Conservation (phyloP, 164 flowering plant species). For the Tetrastigma voinierianum region DNA sequence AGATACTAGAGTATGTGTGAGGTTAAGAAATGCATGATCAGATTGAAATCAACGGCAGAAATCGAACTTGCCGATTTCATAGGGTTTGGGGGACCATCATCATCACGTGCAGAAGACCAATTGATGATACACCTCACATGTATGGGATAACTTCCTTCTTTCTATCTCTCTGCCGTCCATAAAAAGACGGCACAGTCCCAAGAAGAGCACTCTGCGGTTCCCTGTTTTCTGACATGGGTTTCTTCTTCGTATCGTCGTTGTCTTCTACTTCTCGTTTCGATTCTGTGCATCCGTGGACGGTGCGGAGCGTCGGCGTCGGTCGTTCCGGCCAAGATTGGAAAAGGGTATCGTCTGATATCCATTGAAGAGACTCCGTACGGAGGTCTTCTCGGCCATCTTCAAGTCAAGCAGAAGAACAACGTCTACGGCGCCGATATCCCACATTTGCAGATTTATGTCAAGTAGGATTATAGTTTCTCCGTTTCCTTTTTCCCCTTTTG, state of each 20-base stretch:
- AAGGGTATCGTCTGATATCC: constrained; percentile 75
- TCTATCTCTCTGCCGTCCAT: background rate
- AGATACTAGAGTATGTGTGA: too few species aligned
- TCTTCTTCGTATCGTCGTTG: constrained; percentile 1
- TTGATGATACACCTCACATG: constrained; percentile 4
- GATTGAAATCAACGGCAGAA: too few species aligned
- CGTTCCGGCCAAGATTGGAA: constrained; percentile 59
- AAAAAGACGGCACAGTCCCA: too few species aligned
- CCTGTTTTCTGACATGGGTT: background rate
- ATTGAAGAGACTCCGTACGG: constrained; percentile 71
- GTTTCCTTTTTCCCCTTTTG: background rate
- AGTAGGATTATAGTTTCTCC: constrained; percentile 38
- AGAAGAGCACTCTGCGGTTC: too few species aligned
- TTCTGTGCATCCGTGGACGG: constrained; percentile 12
- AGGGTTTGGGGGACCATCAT: background rate
- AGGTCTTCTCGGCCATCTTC: constrained; percentile 64
- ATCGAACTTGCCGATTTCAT: too few species aligned
- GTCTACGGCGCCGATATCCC: constrained; percentile 87
- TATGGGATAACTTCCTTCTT: background rate
- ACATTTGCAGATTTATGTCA: constrained; percentile 72
- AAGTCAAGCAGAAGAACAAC: constrained; percentile 63
- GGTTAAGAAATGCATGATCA: too few species aligned
- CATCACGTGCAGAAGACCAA: constrained; percentile 3
- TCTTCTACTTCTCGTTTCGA: constrained; percentile 11
- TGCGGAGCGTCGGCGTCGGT: constrained; percentile 19